A percentile compares a stretch with the other conserved stretches of the same genome.
These are phyloP conservation scores for Pseudocercospora cruenta DNA, from an alignment of 2,329 filamentous ascomycete genomes.

Conservation along the genomic window DNA sequence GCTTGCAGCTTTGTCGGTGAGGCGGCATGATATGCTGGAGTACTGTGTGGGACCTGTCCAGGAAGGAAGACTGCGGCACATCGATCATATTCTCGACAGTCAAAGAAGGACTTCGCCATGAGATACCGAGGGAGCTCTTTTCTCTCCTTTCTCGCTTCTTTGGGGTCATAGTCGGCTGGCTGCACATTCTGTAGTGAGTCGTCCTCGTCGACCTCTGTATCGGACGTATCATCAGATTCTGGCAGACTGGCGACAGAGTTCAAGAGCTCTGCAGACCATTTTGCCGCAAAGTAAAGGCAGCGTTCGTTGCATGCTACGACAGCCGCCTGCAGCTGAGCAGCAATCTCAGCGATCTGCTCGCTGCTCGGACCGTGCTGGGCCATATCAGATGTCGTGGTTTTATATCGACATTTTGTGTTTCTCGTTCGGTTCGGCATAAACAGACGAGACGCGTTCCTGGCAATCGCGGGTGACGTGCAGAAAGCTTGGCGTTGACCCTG, in stretches of 20 bases:
- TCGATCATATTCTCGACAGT: constrained; percentile 92
- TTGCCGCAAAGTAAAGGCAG: constrained; percentile 92
- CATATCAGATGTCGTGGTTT: neutral
- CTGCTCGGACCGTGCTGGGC: constrained; percentile 11
- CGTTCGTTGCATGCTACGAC: constrained; percentile 90
- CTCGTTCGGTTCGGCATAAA: neutral
- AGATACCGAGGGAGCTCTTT: constrained; percentile 82
- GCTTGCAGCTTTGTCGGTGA: constrained; percentile 56
- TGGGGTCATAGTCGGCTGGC: constrained; percentile 66
- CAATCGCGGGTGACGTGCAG: constrained; percentile 2
- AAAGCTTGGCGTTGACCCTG: constrained; percentile 1
- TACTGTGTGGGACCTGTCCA: constrained; percentile 63
- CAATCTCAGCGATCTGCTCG: constrained; percentile 61
- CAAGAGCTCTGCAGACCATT: constrained; percentile 97
- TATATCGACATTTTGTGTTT: neutral
- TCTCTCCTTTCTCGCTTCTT: constrained; percentile 75
- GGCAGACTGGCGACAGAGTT: constrained; percentile 68
- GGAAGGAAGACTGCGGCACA: constrained; percentile 78
- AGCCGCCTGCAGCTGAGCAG: constrained; percentile 77
- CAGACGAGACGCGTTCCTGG: neutral
- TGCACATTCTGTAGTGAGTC: constrained; percentile 40
- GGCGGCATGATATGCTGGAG: constrained; percentile 36
- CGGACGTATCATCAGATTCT: constrained; percentile 51
- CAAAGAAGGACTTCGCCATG: constrained; percentile 90
- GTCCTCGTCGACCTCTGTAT: constrained; percentile 50